phyloP scores from a whole-genome alignment of 1,284 basidiomycete species.

The Leucoagaricus sp. region DNA sequence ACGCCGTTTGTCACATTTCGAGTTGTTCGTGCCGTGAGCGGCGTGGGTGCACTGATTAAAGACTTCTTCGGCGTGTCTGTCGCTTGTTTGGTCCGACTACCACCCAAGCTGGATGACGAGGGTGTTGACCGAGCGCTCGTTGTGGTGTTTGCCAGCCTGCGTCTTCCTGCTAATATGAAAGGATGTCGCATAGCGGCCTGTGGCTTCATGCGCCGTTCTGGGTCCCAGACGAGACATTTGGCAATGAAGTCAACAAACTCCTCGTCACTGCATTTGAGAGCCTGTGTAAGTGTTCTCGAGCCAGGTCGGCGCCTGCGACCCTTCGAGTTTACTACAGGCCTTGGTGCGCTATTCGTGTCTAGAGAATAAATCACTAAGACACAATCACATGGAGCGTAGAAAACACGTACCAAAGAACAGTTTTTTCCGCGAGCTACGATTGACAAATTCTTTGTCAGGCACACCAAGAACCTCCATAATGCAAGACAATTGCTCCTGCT shows the following conservation, averaged over 20 bases:
- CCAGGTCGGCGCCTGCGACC: slow-evolving; percentile 90
- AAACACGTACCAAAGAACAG: slow-evolving; percentile 86
- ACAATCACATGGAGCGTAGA: background rate
- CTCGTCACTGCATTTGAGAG: slow-evolving; percentile 88
- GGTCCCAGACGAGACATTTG: slow-evolving; percentile 98
- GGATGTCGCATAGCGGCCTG: slow-evolving; percentile 92
- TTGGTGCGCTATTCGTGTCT: slow-evolving; percentile 92
- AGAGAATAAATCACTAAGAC: slow-evolving; percentile 3
- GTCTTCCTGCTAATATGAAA: slow-evolving; percentile 70
- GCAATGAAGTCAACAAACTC: slow-evolving; percentile 91
- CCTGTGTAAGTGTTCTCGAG: slow-evolving; percentile 86
- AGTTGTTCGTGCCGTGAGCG: slow-evolving; percentile 71
- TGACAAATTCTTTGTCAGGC: slow-evolving; percentile 94
- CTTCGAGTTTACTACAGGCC: slow-evolving; percentile 96
- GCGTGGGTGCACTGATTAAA: slow-evolving; percentile 82
- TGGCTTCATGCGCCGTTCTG: slow-evolving; percentile 93
- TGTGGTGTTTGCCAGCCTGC: slow-evolving; percentile 44
- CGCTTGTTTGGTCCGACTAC: slow-evolving; percentile 55
- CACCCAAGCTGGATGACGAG: slow-evolving; percentile 53
- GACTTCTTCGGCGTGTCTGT: slow-evolving; percentile 84
- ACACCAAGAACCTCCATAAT: slow-evolving; percentile 99
- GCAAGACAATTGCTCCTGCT: slow-evolving; percentile 97
- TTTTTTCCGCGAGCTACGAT: slow-evolving; percentile 91
- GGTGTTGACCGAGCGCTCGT: slow-evolving; percentile 49
- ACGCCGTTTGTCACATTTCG: slow-evolving; percentile 55